phyloP scores from a whole-genome alignment of 768 basidiomycete genomes.

The Tylopilus sp. region DNA sequence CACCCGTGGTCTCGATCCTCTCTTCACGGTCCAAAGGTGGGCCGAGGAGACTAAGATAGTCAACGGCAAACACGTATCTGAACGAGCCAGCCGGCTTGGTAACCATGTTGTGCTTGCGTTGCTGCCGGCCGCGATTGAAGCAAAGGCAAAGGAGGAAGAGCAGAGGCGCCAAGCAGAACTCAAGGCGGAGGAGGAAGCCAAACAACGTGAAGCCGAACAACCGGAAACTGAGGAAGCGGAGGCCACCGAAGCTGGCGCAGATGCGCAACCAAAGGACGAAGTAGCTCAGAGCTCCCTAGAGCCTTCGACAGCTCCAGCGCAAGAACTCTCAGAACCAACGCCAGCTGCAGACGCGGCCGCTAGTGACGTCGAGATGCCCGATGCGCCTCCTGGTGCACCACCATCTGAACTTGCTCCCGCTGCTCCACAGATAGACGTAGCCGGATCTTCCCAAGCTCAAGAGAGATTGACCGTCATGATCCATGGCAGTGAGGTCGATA shows the following conservation, averaged over 20 bases:
- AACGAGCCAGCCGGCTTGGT: constrained; percentile 61
- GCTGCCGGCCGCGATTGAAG: constrained; percentile 74
- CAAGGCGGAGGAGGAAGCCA: constrained; percentile 47
- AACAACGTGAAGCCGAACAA: constrained; percentile 38
- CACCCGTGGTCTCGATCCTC: constrained; percentile 60
- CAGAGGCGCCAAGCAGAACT: constrained; percentile 44
- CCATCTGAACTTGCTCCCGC: constrained; percentile 19
- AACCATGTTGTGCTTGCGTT: constrained; percentile 73
- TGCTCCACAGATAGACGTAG: constrained; percentile 15
- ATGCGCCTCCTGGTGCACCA: constrained; percentile 20
- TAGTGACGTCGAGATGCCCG: constrained; percentile 52
- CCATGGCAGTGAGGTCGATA: constrained; percentile 90
- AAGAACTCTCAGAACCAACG: constrained; percentile 14
- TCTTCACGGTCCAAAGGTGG: constrained; percentile 86
- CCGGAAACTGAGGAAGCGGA: constrained; percentile 30
- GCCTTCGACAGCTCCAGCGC: constrained; percentile 4
- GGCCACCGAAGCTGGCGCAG: constrained; percentile 29
- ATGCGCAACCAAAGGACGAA: constrained; percentile 13
- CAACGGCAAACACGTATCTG: constrained; percentile 68
- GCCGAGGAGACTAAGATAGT: constrained; percentile 81
- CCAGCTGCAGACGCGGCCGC: constrained; percentile 31
- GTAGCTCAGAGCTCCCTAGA: constrained; percentile 12
- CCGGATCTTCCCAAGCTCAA: constrained; percentile 36
- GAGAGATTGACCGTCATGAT: constrained; percentile 85
- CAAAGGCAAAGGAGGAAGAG: constrained; percentile 42